Evolutionary conservation across 2,329 filamentous ascomycete genomes (phyloP).

Genomic region (Colletotrichum plurivorum): DNA sequence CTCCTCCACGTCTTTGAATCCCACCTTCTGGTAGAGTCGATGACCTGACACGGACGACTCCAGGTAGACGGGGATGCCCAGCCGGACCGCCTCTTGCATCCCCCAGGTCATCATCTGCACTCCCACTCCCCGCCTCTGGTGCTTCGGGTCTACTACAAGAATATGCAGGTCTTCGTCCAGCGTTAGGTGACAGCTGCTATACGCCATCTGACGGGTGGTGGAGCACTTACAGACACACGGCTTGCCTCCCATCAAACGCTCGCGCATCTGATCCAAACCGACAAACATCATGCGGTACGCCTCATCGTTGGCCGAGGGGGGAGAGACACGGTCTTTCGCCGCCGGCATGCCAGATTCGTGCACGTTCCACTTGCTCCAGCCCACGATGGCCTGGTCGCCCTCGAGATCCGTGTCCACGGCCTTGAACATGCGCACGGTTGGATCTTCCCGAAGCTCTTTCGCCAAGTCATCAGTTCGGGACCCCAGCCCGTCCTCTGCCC

Average conservation of each 20-base stretch:
- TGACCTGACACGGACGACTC: conserved; percentile 52
- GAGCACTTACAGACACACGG: conserved; percentile 52
- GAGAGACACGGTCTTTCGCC: conserved; percentile 44
- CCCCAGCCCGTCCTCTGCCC: conserved; percentile 44
- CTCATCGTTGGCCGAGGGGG: conserved; percentile 50
- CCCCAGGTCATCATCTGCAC: conserved; percentile 52
- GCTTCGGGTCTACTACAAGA: conserved; percentile 54
- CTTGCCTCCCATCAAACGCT: conserved; percentile 49
- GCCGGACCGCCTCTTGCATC: conserved; percentile 52
- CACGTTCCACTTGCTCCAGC: conserved; percentile 53
- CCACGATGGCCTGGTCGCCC: conserved; percentile 48
- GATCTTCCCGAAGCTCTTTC: conserved; percentile 38
- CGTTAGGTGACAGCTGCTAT: conserved; percentile 19
- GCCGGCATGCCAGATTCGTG: conserved; percentile 48
- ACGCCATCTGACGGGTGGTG: neutral
- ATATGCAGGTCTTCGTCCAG: conserved; percentile 51
- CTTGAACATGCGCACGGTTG: conserved; percentile 33
- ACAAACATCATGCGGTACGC: conserved; percentile 51
- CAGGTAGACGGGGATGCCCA: conserved; percentile 53
- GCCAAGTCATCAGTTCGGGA: conserved; percentile 43
- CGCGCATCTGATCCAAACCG: conserved; percentile 48
- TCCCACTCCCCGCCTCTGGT: conserved; percentile 53
- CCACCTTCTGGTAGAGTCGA: conserved; percentile 52
- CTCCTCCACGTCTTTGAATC: conserved; percentile 50
- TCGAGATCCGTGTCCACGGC: conserved; percentile 39